A percentile compares a stretch with the other conserved stretches of the same genome.
Conservation (phyloP, 2,329 filamentous ascomycete species). For the Colletotrichum viniferum region DNA sequence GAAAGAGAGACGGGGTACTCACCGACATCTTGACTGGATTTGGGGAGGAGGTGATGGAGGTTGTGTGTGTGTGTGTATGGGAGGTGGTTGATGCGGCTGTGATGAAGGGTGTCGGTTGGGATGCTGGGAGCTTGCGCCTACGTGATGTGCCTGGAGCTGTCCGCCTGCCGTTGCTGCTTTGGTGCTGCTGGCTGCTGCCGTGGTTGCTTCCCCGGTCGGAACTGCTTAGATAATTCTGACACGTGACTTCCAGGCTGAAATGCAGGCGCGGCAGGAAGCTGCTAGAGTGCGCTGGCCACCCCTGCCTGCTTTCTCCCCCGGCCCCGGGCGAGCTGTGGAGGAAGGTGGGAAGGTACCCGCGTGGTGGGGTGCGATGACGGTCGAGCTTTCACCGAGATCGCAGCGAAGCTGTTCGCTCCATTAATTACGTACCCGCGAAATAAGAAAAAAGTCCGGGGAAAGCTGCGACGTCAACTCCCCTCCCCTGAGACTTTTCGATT, state of each 20-base stretch:
- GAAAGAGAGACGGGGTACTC: slow-evolving; percentile 28
- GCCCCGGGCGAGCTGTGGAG: background rate
- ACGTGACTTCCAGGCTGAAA: slow-evolving; percentile 21
- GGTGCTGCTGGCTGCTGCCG: background rate
- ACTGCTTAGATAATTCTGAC: background rate
- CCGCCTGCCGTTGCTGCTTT: background rate
- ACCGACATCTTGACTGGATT: slow-evolving; percentile 49
- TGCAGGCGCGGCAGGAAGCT: slow-evolving; percentile 4
- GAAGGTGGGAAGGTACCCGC: background rate
- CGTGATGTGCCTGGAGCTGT: slow-evolving; percentile 23
- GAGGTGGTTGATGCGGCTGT: background rate
- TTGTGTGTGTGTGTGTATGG: background rate
- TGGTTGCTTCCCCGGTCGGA: background rate
- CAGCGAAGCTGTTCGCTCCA: background rate
- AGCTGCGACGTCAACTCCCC: background rate
- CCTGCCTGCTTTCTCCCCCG: background rate
- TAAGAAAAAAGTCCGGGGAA: slow-evolving; percentile 15
- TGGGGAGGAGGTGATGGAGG: background rate
- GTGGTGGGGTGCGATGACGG: slow-evolving; percentile 7
- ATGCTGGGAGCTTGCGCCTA: slow-evolving; percentile 21
- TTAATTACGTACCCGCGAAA: background rate
- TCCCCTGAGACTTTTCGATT: background rate
- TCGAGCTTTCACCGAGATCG: slow-evolving; percentile 15
- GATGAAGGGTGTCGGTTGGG: background rate
- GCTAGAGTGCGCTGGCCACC: background rate